Base-by-base conservation (phyloP, 352 stramenopile genomes). In the Phytophthora capsici region DNA sequence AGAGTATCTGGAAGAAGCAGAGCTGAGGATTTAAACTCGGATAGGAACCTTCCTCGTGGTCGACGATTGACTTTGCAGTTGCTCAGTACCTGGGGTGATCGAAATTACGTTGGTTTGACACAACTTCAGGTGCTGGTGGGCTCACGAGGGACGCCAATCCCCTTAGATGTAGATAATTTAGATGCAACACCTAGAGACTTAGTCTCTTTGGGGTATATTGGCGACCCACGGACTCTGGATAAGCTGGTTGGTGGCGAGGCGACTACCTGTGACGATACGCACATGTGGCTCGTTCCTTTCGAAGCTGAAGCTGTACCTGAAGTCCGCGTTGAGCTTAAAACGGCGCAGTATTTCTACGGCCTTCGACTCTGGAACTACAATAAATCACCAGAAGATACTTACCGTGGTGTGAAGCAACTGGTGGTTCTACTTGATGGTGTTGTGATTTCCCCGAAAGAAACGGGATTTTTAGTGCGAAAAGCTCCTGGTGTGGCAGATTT, bases 221-320 rank as follows among this genome's bases (percentile, higher is more conserved):
- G 85, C 0, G 88, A 95, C 44, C 89, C 91, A 22, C 67, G 92
- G n/a, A 97, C 89, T 4, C 65, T 96, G 5, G 86, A 95, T 62
- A 97, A 97, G 84, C 62, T 98, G 9, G 64, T 97, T 9, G 91
- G 97, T 59, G 88, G 89, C 2, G 66, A 91, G 7, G 78, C 84
- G 7, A 76, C 71, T 22, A 97, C 90, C 3, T 95, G 77, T 44
- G 89, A 98, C 26, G 92, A 97, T 59, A 81, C 86, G 8, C 91
- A 98, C 67, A 91, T 94, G 80, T 98, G 92, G 92, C 78, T 98
- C 0, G 75, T 96, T 20, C 92, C 92, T 1, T 79, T 91, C 7
- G 71, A 78, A 45, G 1, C 44, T 17, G 47, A 20, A n/a, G 17
- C 16, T 20, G 48, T 57, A 2, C 66, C 77, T 6, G 70, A 89